Evolutionary conservation across 495 filamentous ascomycete species (phyloP), one percentile per base, ranked within the genome.

Genomic region (Xylaria scruposa): DNA sequence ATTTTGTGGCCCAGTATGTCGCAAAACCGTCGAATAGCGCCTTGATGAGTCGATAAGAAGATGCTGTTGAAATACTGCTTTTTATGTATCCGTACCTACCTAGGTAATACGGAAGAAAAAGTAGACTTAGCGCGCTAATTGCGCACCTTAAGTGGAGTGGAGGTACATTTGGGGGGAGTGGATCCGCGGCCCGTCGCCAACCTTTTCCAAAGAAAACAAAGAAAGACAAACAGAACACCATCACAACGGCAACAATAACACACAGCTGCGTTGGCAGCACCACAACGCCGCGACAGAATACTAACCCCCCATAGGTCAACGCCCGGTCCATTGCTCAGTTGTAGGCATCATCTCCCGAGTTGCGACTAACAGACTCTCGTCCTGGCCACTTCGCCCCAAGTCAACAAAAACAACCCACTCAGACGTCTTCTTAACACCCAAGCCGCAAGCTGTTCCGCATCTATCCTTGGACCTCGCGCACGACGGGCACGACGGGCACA

Each of bases 251-350:
- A 58, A 70, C 36, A 70, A n/a, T 47, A 61, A 70, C 72, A 47
- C 29, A 49, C 68, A 71, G 68, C 67, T 72, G 56, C 69, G 40
- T 63, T 51, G 65, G 58, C 54, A 67, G 60, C 65, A 56, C 26
- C n/a, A 33, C n/a, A 6, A 51, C 62, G 17, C 46, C 10, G n/a
- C 29, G 26, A 38, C 21, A 58, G n/a, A 31, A 31, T 53, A 77
- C 77, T 79, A 79, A 79, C 72, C 64, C 66, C 19, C 4, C 8
- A 38, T 70, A 76, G 72, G 72, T 73, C n/a, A n/a, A 77, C 65
- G 54, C 62, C 26, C 8, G 24, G 59, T 5, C 12, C 10, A 51
- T 4, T 10, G 24, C 29, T 61, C 19, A 1, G 15, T 13, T 33
- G 6, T 19, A 8, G 31, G 24, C 40, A 26, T 26, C 24, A 9